Evolutionary conservation across 306 rosid genomes (phyloP).

Genomic region (Citrullus colocynthis): DNA sequence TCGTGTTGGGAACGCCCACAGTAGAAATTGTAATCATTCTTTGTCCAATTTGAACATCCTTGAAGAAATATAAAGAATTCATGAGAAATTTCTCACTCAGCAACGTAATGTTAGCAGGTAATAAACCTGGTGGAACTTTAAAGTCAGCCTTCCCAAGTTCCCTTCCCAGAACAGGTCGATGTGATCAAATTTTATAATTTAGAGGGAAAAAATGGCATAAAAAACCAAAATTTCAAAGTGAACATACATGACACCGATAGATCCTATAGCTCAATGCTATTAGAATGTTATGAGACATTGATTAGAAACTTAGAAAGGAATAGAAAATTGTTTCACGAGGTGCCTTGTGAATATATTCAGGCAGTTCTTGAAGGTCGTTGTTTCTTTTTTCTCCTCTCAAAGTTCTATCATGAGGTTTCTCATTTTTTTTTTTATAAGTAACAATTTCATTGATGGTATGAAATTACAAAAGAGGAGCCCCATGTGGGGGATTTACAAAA

Average conservation of each 20-base stretch:
- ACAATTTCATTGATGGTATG: no score
- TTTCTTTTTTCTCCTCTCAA: background rate
- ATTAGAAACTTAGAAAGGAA: background rate
- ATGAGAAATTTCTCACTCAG: background rate
- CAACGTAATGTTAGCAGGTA: background rate
- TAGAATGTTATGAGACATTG: background rate
- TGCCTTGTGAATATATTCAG: background rate
- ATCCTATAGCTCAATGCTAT: background rate
- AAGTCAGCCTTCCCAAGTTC: background rate
- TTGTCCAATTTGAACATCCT: constrained; percentile 96
- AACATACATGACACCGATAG: background rate
- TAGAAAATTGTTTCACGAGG: background rate
- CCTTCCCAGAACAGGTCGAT: background rate
- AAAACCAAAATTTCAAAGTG: background rate
- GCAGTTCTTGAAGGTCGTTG: background rate
- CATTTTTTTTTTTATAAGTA: background rate
- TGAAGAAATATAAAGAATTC: constrained; percentile 3
- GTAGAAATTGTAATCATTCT: constrained; percentile 97
- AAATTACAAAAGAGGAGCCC: no score
- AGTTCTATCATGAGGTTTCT: background rate
- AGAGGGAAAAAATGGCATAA: background rate
- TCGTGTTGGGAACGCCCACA: constrained; percentile 95
- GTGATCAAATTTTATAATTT: background rate
- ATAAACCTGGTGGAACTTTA: background rate
- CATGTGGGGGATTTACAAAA: no score